These are phyloP conservation scores for Orbilia brochopaga DNA, from an alignment of 2,329 filamentous ascomycete genomes.

Conservation along the genomic window DNA sequence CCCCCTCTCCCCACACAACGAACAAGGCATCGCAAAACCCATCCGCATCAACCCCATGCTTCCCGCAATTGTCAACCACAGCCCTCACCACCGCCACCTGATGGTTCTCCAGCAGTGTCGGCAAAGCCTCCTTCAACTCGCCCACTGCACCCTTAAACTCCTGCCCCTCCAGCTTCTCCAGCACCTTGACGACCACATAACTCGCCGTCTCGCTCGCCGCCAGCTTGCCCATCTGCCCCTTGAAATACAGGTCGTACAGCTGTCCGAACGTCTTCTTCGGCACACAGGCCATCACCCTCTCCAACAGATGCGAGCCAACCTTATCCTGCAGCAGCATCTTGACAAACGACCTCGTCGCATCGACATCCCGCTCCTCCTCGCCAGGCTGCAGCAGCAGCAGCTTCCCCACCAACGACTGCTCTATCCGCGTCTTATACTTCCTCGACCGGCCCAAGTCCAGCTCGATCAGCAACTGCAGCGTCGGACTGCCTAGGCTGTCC, in stretches of 20 bases:
- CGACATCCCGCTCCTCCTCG: slow-evolving; percentile 73
- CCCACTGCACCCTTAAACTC: slow-evolving; percentile 77
- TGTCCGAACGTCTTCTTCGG: slow-evolving; percentile 91
- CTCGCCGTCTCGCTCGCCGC: slow-evolving; percentile 88
- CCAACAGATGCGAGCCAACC: slow-evolving; percentile 86
- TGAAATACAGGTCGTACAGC: slow-evolving; percentile 79
- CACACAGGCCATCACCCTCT: slow-evolving; percentile 79
- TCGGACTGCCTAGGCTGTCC: slow-evolving; percentile 89
- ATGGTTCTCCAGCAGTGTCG: slow-evolving; percentile 73
- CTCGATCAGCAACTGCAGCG: slow-evolving; percentile 86
- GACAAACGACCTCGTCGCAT: slow-evolving; percentile 77
- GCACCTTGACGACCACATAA: slow-evolving; percentile 81
- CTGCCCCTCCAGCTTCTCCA: slow-evolving; percentile 84
- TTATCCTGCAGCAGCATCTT: slow-evolving; percentile 87
- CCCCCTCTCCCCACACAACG: slow-evolving; percentile 62
- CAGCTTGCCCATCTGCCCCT: slow-evolving; percentile 77
- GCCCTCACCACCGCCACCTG: slow-evolving; percentile 80
- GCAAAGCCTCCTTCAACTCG: slow-evolving; percentile 74
- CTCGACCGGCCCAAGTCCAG: slow-evolving; percentile 79
- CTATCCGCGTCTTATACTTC: slow-evolving; percentile 69
- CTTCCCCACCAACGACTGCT: slow-evolving; percentile 70
- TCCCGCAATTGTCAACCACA: slow-evolving; percentile 80
- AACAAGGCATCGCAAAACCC: slow-evolving; percentile 61
- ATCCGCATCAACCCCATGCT: slow-evolving; percentile 66
- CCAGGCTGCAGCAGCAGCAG: slow-evolving; percentile 75